Evolutionary conservation across 192 early-diverging fungal genomes (phyloP).

Genomic region (Thoreauomyces humboldtii): DNA sequence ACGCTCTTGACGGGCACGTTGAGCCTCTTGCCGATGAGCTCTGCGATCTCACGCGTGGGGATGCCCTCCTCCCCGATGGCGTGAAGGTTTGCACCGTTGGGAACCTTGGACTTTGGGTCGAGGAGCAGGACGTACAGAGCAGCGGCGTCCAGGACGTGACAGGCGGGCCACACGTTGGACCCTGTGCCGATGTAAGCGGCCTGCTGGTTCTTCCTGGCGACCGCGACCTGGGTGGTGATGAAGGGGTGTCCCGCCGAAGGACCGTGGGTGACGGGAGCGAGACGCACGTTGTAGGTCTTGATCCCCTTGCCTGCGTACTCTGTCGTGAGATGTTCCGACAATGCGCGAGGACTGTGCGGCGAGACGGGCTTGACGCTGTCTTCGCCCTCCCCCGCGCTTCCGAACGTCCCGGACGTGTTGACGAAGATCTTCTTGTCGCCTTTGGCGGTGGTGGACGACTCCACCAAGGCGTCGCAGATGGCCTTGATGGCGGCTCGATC

Average conservation of each 20-base stretch:
- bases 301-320: background rate
- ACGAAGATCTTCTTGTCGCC: conserved; percentile 10
- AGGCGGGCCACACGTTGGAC: conserved; percentile 3
- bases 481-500: background rate
- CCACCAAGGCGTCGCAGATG: conserved; percentile 1
- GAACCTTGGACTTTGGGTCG: background rate
- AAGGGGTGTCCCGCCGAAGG: background rate
- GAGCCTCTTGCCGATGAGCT: background rate
- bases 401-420: background rate
- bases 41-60: background rate
- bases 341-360: background rate
- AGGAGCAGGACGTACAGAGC: conserved; percentile 2
- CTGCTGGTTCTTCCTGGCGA: background rate
- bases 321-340: background rate
- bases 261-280: background rate
- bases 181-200: background rate
- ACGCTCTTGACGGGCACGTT: conserved; percentile 24
- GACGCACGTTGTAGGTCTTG: background rate
- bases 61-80: background rate
- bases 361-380: background rate
- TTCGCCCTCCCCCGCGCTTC: background rate
- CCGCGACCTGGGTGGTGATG: background rate
- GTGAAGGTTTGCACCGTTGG: background rate
- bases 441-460: background rate
- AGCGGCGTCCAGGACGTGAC: conserved; percentile 13